Evolutionary conservation across 2,329 filamentous ascomycete genomes (phyloP).

Genomic region (Sarocladium brachiariae): DNA sequence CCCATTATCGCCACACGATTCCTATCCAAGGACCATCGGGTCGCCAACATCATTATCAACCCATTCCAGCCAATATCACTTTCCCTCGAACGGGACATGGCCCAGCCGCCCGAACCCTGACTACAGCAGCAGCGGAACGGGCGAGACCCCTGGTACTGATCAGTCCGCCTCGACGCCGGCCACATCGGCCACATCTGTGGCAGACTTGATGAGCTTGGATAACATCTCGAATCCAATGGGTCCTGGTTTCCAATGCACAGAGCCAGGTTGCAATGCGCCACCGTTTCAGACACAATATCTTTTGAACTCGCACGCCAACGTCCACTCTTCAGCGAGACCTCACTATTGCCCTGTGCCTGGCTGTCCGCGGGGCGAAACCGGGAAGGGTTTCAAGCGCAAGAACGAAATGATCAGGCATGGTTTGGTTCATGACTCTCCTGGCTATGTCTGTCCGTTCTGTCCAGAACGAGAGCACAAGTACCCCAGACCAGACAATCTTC

Average conservation of each 20-base stretch:
- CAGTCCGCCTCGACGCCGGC: slow-evolving; percentile 36
- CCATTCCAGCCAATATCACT: slow-evolving; percentile 30
- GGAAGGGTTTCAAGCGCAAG: slow-evolving; percentile 64
- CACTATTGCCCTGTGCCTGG: slow-evolving; percentile 59
- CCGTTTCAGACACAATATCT: slow-evolving; percentile 74
- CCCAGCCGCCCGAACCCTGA: slow-evolving; percentile 32
- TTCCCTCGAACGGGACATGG: slow-evolving; percentile 24
- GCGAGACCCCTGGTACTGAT: slow-evolving; percentile 41
- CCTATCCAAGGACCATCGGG: slow-evolving; percentile 35
- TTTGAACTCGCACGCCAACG: slow-evolving; percentile 72
- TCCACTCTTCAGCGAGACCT: slow-evolving; percentile 58
- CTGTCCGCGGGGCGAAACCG: slow-evolving; percentile 56
- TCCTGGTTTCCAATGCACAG: slow-evolving; percentile 51
- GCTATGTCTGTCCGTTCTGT: slow-evolving; percentile 95
- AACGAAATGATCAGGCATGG: slow-evolving; percentile 72
- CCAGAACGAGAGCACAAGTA: slow-evolving; percentile 91
- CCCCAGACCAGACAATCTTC: slow-evolving; percentile 89
- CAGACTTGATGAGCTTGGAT: slow-evolving; percentile 53
- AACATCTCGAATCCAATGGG: slow-evolving; percentile 45
- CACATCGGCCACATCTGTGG: slow-evolving; percentile 29
- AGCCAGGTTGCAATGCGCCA: slow-evolving; percentile 57
- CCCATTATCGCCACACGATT: slow-evolving; percentile 43
- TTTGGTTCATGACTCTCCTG: slow-evolving; percentile 86
- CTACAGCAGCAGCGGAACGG: slow-evolving; percentile 33
- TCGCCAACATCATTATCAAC: slow-evolving; percentile 39